These are phyloP conservation scores for Apiospora saccharicola DNA, from an alignment of 2,329 filamentous ascomycete species.

Conservation along the genomic window DNA sequence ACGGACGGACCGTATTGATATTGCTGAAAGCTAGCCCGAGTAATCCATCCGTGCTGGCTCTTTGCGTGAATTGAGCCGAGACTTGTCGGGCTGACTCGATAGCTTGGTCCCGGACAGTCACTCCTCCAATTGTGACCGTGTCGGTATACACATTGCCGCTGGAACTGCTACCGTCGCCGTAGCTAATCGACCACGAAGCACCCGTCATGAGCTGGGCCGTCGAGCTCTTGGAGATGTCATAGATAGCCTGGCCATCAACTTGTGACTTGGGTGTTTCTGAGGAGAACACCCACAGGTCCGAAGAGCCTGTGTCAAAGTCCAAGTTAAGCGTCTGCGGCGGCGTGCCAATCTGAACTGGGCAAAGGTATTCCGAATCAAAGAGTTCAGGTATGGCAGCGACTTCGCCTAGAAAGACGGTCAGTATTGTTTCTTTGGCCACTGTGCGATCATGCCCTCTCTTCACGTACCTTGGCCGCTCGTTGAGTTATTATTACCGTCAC, in stretches of 20 bases:
- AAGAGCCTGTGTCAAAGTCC: constrained; percentile 75
- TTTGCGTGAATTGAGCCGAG: constrained; percentile 63
- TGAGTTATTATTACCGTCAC: background rate
- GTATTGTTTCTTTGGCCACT: background rate
- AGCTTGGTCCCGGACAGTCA: constrained; percentile 68
- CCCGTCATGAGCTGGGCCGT: constrained; percentile 60
- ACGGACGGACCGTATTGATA: constrained; percentile 69
- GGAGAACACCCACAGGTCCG: constrained; percentile 74
- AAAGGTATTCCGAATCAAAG: constrained; percentile 59
- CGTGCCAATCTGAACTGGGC: constrained; percentile 69
- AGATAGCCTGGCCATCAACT: constrained; percentile 59
- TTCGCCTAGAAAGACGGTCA: constrained; percentile 32
- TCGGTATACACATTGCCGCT: constrained; percentile 72
- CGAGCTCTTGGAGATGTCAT: constrained; percentile 66
- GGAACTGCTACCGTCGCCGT: constrained; percentile 73
- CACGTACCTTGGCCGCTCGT: background rate
- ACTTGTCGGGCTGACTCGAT: constrained; percentile 69
- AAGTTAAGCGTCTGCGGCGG: constrained; percentile 68
- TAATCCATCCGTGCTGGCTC: constrained; percentile 66
- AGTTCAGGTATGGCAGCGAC: constrained; percentile 30
- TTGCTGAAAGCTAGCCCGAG: constrained; percentile 70
- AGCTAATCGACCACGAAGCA: constrained; percentile 69
- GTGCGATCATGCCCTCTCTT: background rate
- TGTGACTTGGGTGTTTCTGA: constrained; percentile 51
- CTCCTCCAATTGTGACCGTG: constrained; percentile 65